These are phyloP conservation scores for Wickerhamiella sorbophila DNA, from an alignment of 805 yeast species.

Conservation along the genomic window DNA sequence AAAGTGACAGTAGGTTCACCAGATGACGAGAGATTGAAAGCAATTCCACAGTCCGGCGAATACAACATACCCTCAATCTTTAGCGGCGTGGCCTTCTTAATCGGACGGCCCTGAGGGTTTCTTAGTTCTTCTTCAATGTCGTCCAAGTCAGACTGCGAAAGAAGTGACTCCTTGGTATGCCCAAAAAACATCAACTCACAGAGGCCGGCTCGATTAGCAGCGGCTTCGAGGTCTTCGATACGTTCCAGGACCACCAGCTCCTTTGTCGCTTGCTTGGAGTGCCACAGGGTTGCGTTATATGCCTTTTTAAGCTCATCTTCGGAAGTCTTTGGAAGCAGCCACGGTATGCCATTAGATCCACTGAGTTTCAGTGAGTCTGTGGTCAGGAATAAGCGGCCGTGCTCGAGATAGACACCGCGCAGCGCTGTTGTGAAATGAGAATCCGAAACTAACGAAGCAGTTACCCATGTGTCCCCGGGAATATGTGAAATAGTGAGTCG, in stretches of 20 bases:
- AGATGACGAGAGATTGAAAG: slow-evolving; percentile 20
- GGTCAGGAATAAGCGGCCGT: slow-evolving; percentile 23
- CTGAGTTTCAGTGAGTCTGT: slow-evolving; percentile 24
- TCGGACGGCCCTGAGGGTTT: slow-evolving; percentile 70
- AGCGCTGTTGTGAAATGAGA: not conserved
- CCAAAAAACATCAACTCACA: slow-evolving; percentile 65
- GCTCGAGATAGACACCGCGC: slow-evolving; percentile 24
- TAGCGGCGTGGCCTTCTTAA: slow-evolving; percentile 42
- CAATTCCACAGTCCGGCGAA: slow-evolving; percentile 80
- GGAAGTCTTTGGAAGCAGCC: slow-evolving; percentile 40
- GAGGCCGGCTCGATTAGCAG: slow-evolving; percentile 33
- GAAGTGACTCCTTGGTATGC: slow-evolving; percentile 50
- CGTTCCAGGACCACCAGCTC: slow-evolving; percentile 36
- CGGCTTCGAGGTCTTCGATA: slow-evolving; percentile 41
- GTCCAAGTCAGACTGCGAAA: slow-evolving; percentile 37
- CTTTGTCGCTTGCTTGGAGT: slow-evolving; percentile 9
- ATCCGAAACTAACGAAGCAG: not conserved
- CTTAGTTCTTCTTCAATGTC: slow-evolving; percentile 58
- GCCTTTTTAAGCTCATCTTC: slow-evolving; percentile 41
- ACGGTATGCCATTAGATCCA: slow-evolving; percentile 23
- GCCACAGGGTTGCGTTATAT: slow-evolving; percentile 24
- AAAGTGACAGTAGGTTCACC: slow-evolving; percentile 48
- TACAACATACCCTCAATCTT: slow-evolving; percentile 47
- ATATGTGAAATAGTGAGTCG: slow-evolving; percentile 9
- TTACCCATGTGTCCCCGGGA: slow-evolving; percentile 1